Base-by-base conservation (phyloP, 2,329 filamentous ascomycete genomes). In the Aspergillus udagawae region DNA sequence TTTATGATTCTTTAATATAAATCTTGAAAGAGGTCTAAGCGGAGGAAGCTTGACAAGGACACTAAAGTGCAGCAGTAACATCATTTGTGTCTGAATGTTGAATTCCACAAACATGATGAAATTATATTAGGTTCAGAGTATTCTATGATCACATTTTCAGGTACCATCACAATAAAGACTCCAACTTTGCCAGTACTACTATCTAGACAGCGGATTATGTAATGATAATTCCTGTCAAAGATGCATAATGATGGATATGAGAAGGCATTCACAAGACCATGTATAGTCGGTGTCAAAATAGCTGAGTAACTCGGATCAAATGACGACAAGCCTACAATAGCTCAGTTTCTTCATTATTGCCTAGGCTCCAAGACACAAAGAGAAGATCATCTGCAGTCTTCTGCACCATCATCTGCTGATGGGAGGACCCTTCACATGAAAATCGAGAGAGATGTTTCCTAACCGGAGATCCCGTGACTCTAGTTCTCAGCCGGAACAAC, bases 391-490 rank as follows among this genome's bases (percentile, higher is more conserved):
- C 32, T 38, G 32, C 32, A 32, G 29, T 14, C 29, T 32, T 14
- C 29, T 32, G 29, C 29, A 38, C 32, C 14, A 2, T 38, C 32
- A n/a, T 38, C 32, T 38, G 14, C 32, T 38, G 32, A 17, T 17
- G 0, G 0, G 32, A n/a, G 21, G 35, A 28, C 5, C 59, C 53
- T 65, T 66, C 64, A 66, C 64, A 65, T 66, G 64, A 64, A 64
- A 59, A 41, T 41, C 4, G 14, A 14, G 10, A n/a, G n/a, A 38
- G 45, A 45, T 38, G 52, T 35, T 44, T 44, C 48, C 32, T 53
- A 42, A 42, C 25, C 28, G 42, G 51, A 32, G 51, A 65, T 66
- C 67, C 62, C 67, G 67, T 69, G 67, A 69, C 65, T 58, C 44
- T 8, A 2, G 5, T 17, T 2, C 2, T 3, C 20, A 2, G 27